These are phyloP conservation scores for Globisporangium uncinulatum DNA, from an alignment of 352 stramenopile genomes.

Conservation along the genomic window DNA sequence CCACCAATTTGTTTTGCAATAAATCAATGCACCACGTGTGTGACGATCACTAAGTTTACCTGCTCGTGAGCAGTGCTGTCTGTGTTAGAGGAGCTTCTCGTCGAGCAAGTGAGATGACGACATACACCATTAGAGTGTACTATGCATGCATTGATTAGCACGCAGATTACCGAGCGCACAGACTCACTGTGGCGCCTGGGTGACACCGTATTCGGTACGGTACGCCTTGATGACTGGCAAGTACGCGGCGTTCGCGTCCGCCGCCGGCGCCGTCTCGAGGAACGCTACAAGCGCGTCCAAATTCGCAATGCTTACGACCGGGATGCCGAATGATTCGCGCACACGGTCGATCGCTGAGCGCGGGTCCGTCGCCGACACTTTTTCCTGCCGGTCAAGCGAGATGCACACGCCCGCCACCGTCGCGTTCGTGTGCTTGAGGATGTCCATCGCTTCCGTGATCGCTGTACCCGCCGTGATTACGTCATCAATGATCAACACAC, in stretches of 20 bases:
- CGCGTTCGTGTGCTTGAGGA: slow-evolving; percentile 89
- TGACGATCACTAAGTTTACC: too few relatives aligned
- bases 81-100: too few relatives aligned
- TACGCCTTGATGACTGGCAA: slow-evolving; percentile 70
- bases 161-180: neutral
- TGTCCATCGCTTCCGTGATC: slow-evolving; percentile 92
- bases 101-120: neutral
- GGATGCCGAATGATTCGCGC: slow-evolving; percentile 84
- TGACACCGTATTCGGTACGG: slow-evolving; percentile 70
- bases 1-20: too few relatives aligned
- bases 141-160: neutral
- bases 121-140: neutral
- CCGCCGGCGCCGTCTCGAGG: slow-evolving; percentile 38
- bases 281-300: slow-evolving; percentile 92
- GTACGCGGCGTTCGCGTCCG: slow-evolving; percentile 55
- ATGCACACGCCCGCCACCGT: slow-evolving; percentile 96
- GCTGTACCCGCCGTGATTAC: slow-evolving; percentile 99
- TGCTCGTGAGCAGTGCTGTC: too few relatives aligned
- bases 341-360: slow-evolving; percentile 94
- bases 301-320: slow-evolving; percentile 93
- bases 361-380: slow-evolving; percentile 89
- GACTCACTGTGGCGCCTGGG: slow-evolving; percentile 4
- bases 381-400: slow-evolving; percentile 97
- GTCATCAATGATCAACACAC: slow-evolving; percentile 98
- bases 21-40: too few relatives aligned